Evolutionary conservation across 495 filamentous ascomycete genomes (phyloP).

Genomic region (Cercophora sp.): DNA sequence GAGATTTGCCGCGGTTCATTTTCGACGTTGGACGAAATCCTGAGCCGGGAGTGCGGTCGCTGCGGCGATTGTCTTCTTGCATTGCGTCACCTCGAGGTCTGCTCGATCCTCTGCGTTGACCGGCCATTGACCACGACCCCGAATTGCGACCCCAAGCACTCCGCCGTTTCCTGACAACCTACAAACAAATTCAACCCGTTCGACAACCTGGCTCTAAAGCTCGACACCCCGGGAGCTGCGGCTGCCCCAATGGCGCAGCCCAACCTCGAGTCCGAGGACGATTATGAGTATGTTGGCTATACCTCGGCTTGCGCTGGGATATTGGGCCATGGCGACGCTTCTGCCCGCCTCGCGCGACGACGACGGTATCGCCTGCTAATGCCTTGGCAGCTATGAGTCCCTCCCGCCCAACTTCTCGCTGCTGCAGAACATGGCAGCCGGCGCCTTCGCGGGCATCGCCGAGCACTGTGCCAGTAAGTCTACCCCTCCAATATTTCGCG

Average conservation of each 20-base stretch:
- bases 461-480: conserved; percentile 55
- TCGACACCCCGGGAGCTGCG: conserved; percentile 52
- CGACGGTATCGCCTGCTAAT: too few relatives aligned
- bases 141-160: too few relatives aligned
- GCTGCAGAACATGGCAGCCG: conserved; percentile 79
- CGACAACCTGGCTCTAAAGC: conserved; percentile 54
- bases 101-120: background rate
- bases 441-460: conserved; percentile 94
- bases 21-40: background rate
- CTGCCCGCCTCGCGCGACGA: too few relatives aligned
- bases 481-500: background rate
- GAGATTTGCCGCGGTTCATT: background rate
- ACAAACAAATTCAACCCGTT: conserved; percentile 2
- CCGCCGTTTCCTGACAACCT: too few relatives aligned
- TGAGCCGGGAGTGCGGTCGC: background rate
- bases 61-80: background rate
- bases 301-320: background rate
- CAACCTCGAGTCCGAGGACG: conserved; percentile 50
- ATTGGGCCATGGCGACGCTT: too few relatives aligned
- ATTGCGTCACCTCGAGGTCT: background rate
- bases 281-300: conserved; percentile 50
- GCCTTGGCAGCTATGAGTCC: conserved; percentile 48
- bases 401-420: conserved; percentile 59
- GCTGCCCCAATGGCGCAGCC: conserved; percentile 57
- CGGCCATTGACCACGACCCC: background rate